phyloP scores from a whole-genome alignment of 2,329 filamentous ascomycete genomes.

The Ceratocystis colombiana region DNA sequence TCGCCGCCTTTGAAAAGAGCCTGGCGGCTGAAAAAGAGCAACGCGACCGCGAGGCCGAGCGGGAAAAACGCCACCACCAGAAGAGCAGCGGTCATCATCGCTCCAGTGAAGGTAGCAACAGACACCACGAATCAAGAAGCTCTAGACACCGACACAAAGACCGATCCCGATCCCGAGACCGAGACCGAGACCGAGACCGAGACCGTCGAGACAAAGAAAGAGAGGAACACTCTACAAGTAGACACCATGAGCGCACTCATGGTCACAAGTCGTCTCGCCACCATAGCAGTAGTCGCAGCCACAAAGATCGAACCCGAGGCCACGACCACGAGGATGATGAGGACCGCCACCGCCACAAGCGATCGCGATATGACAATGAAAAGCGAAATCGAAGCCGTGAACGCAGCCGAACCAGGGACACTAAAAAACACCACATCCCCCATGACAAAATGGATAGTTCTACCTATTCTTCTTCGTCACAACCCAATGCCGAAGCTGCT shows the following conservation, averaged over 20 bases:
- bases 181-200: neutral
- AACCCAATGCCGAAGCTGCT: conserved; percentile 30
- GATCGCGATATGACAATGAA: conserved; percentile 19
- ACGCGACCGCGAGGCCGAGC: conserved; percentile 35
- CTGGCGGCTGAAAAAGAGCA: conserved; percentile 55
- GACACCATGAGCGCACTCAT: conserved; percentile 33
- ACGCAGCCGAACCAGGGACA: neutral
- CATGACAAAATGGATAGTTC: neutral
- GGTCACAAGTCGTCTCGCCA: conserved; percentile 29
- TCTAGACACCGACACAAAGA: conserved; percentile 30
- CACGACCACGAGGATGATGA: conserved; percentile 32
- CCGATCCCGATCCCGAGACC: neutral
- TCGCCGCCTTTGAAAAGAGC: conserved; percentile 66
- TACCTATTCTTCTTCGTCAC: neutral
- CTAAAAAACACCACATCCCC: neutral
- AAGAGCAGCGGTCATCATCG: conserved; percentile 5
- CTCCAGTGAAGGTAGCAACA: conserved; percentile 24
- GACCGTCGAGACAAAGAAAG: neutral
- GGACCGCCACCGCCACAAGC: conserved; percentile 29
- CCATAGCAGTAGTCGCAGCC: conserved; percentile 4
- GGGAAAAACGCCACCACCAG: conserved; percentile 8
- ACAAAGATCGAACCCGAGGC: neutral
- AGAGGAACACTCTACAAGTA: conserved; percentile 32
- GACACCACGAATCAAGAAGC: conserved; percentile 6
- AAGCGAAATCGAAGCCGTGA: neutral